A percentile compares a stretch with the other conserved stretches of the same genome.
Conservation (phyloP, 495 filamentous ascomycete genomes). For the Amphirosellinia nigrospora region DNA sequence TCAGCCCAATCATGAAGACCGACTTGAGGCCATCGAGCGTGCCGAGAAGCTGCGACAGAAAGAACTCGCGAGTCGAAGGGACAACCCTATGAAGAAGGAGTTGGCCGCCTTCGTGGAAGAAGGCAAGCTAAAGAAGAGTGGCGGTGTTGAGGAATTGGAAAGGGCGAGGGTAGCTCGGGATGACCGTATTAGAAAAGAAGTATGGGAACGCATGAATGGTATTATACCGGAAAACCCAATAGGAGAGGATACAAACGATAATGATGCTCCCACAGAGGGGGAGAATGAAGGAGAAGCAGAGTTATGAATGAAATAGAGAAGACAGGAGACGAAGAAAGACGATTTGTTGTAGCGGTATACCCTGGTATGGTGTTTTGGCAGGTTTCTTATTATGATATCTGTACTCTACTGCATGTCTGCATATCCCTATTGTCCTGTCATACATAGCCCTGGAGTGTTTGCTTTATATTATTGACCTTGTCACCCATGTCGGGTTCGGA, state of each 20-base stretch:
- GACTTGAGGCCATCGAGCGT: conserved; percentile 93
- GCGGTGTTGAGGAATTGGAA: conserved; percentile 93
- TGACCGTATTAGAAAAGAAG: conserved; percentile 82
- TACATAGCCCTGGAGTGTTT: conserved; percentile 27
- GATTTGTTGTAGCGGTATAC: conserved; percentile 18
- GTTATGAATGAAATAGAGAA: conserved; percentile 13
- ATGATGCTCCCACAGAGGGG: conserved; percentile 6
- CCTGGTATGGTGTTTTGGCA: conserved; percentile 9
- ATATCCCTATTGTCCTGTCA: conserved; percentile 15
- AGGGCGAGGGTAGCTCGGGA: conserved; percentile 83
- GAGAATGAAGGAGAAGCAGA: conserved; percentile 2
- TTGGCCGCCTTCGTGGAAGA: conserved; percentile 88
- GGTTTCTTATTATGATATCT: not conserved
- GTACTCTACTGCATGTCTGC: conserved; percentile 4
- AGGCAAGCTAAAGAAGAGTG: conserved; percentile 91
- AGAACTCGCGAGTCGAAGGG: conserved; percentile 78
- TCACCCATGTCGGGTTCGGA: not conserved
- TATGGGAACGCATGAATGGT: conserved; percentile 75
- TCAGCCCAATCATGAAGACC: conserved; percentile 91
- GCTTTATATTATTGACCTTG: conserved; percentile 14
- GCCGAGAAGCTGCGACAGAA: conserved; percentile 87
- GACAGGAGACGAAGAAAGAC: conserved; percentile 7
- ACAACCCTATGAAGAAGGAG: conserved; percentile 87
- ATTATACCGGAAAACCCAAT: conserved; percentile 41
- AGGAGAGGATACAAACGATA: conserved; percentile 30